Percentiles rank a stretch among this genome's conserved stretches.
These are phyloP conservation scores for Mucor piriformis DNA, from an alignment of 371 early-diverging fungal species.

Conservation along the genomic window DNA sequence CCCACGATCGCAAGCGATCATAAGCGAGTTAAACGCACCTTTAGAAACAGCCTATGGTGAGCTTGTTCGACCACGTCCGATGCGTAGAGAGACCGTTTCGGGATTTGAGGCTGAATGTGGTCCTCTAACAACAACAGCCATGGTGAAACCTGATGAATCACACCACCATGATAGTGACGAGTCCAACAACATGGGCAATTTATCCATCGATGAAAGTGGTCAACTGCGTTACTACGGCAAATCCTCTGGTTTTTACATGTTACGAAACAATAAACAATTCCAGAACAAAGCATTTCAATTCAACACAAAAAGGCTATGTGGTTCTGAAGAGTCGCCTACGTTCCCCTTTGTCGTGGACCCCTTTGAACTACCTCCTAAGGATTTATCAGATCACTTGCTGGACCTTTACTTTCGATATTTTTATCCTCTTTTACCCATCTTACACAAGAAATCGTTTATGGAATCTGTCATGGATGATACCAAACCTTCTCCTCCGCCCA, in stretches of 20 bases:
- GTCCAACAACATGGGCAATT: constrained; percentile 15
- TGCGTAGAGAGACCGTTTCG: constrained; percentile 25
- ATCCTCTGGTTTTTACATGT: constrained; percentile 54
- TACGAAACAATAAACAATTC: constrained; percentile 41
- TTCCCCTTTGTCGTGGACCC: constrained; percentile 32
- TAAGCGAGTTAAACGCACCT: constrained; percentile 60
- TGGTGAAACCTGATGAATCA: neutral
- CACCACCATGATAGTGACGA: constrained; percentile 2
- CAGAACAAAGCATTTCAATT: constrained; percentile 42
- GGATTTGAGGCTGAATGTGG: constrained; percentile 27
- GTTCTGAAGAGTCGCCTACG: neutral
- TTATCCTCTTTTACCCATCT: constrained; percentile 68
- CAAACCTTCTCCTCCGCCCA: constrained; percentile 43
- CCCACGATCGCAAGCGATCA: constrained; percentile 58
- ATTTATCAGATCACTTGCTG: constrained; percentile 65
- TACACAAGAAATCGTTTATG: constrained; percentile 72
- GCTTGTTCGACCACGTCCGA: constrained; percentile 37
- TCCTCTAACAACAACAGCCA: constrained; percentile 7
- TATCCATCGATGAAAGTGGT: constrained; percentile 50
- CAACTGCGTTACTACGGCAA: constrained; percentile 53
- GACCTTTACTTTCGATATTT: constrained; percentile 68
- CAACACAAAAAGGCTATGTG: constrained; percentile 21
- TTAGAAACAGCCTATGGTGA: constrained; percentile 51
- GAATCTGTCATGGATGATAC: constrained; percentile 28
- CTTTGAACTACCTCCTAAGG: constrained; percentile 60